A percentile compares a stretch with the other conserved stretches of the same genome.
phyloP scores from a whole-genome alignment of 2,329 filamentous ascomycete species.

The Trichocomaceae sp. region DNA sequence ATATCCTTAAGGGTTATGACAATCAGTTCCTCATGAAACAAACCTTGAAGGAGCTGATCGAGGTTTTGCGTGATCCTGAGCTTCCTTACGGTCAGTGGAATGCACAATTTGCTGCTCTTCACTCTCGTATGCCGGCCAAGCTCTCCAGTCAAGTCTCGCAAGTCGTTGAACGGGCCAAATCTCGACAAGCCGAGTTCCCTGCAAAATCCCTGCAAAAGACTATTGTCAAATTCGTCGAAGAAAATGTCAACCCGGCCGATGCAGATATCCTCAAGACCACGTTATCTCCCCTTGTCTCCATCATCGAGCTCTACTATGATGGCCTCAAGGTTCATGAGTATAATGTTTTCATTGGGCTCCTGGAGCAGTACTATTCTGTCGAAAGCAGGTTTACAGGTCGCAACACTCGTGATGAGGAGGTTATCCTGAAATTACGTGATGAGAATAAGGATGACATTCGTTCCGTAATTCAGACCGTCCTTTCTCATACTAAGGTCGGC shows the following conservation, averaged over 20 bases:
- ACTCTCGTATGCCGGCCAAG: slow-evolving; percentile 93
- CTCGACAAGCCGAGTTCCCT: slow-evolving; percentile 79
- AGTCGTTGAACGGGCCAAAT: slow-evolving; percentile 75
- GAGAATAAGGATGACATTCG: slow-evolving; percentile 89
- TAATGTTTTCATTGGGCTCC: slow-evolving; percentile 67
- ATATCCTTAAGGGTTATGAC: slow-evolving; percentile 90
- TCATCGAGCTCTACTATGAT: slow-evolving; percentile 75
- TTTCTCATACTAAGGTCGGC: slow-evolving; percentile 87
- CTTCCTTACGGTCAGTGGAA: slow-evolving; percentile 96
- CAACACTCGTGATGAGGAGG: slow-evolving; percentile 82
- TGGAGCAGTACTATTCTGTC: slow-evolving; percentile 73
- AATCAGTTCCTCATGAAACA: slow-evolving; percentile 93
- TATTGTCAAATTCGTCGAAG: slow-evolving; percentile 80
- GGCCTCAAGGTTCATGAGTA: slow-evolving; percentile 90
- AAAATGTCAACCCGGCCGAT: slow-evolving; percentile 68
- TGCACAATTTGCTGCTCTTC: slow-evolving; percentile 90
- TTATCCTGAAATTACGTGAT: slow-evolving; percentile 87
- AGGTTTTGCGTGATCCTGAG: slow-evolving; percentile 80
- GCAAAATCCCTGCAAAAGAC: slow-evolving; percentile 80
- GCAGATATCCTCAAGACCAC: slow-evolving; percentile 65
- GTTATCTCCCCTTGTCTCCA: slow-evolving; percentile 66
- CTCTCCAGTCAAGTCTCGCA: slow-evolving; percentile 76
- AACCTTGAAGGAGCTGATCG: slow-evolving; percentile 81
- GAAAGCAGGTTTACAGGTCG: slow-evolving; percentile 84
- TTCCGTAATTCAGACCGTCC: slow-evolving; percentile 78